phyloP scores from a whole-genome alignment of 83 land plant species.

The Thuja plicata region DNA sequence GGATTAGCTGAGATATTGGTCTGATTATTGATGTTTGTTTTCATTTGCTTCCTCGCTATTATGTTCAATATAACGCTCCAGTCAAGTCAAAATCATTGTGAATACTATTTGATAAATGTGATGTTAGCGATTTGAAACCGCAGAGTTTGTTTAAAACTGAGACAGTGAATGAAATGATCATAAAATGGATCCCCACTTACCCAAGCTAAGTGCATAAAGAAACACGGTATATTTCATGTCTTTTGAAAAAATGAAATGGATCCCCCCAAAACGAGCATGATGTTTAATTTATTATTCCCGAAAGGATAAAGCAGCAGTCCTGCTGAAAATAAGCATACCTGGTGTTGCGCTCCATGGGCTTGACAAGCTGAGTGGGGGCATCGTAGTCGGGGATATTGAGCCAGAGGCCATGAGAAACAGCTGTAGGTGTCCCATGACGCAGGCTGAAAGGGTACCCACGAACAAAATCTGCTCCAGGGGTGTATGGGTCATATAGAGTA shows the following conservation, averaged over 20 bases:
- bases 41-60: no score
- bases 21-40: neutral
- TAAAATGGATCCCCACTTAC: no score
- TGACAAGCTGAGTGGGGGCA: constrained; percentile 63
- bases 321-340: constrained; percentile 23
- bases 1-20: neutral
- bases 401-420: constrained; percentile 64
- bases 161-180: no score
- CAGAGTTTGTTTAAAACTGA: no score
- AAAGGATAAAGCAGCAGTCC: no score
- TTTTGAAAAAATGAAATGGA: neutral
- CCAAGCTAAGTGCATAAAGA: no score
- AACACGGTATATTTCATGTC: no score
- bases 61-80: no score
- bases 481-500: constrained; percentile 52
- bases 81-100: no score
- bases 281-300: neutral
- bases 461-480: constrained; percentile 53
- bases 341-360: constrained; percentile 50
- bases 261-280: neutral
- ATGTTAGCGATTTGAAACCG: no score
- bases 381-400: constrained; percentile 58
- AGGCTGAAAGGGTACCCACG: constrained; percentile 64
- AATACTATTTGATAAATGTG: no score
- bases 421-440: constrained; percentile 42